Evolutionary conservation across 768 basidiomycete species (phyloP), one percentile per base, ranked within the genome.

Genomic region (Tulasnella sp.): DNA sequence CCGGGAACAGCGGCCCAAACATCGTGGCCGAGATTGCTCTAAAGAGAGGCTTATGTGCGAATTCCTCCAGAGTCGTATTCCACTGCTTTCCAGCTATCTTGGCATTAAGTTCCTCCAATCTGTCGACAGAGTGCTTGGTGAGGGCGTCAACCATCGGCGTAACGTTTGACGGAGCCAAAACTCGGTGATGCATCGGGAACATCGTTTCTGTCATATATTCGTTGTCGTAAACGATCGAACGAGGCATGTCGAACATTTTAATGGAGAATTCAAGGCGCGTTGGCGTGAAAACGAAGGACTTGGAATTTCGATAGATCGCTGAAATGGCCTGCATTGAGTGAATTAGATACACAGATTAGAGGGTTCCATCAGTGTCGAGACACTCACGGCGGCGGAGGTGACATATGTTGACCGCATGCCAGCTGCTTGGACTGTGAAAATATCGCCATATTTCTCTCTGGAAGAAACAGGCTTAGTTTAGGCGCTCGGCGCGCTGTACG

Each of bases 271-370:
- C 38, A 9, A 69, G 25, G n/a, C 69, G 69, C 15, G 34, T 70
- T 34, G 75, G 75, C 38, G 25, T 31, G 29, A 76, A 76, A 39
- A 71, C 67, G 67, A 76, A 71, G 29, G 67, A 54, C 22, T 77
- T 77, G 22, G 76, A 67, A 37, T 77, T 54, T 40, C 71, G 75
- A 45, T 77, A 77, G 5, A 77, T 64, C 12, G 22, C 52, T 14
- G 37, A 34, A 42, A 77, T 72, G 1, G 39, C 52, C 76, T 77
- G 19, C n/a, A 22, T 7, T 70, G n/a, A 34, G 37, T 14, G 34
- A 39, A 70, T 70, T 12, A 70, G 37, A 22, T 25, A 25, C 14
- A 3, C 29, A 34, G 19, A 17, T 38, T 31, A 36, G 7, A 15
- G 22, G 2, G 0, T 14, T 6, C 25, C 4, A 25, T 70, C 22